Base-by-base conservation (phyloP, 169 alveolate genomes). In the Plasmodium coatneyi region DNA sequence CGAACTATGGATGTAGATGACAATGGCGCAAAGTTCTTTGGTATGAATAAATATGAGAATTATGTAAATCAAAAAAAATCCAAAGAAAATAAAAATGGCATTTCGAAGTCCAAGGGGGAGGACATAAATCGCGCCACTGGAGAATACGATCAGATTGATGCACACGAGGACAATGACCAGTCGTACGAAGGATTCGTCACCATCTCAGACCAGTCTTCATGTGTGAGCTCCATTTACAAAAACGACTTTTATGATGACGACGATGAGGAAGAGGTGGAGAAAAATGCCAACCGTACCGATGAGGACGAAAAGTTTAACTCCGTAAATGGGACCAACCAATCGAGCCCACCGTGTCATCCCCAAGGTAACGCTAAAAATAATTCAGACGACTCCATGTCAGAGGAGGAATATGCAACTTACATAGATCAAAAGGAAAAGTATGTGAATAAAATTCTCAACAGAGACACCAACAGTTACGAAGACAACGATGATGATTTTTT, bases 1-100 rank as follows among this genome's bases (percentile, higher is more conserved):
- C 36, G 49, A 76, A 86, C 76, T 34, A 86, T 76, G 93, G 84
- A 86, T 86, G 84, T 86, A 74, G 93, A 70, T 49, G 84, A 76
- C 41, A 86, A 86, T 34, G 79, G 86, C 66, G 34, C 80, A 78
- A 76, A 54, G 22, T 43, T 71, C 46, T 76, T 52, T 74, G 66
- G 49, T 52, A 86, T 70, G 19, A 86, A 78, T 49, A 86, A 76
- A 28, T 74, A 86, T 86, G 93, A 86, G 66, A 83, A 86, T 41
- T 54, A 52, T 41, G 7, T 78, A 86, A 74, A 78, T 49, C 60
- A 76, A 54, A 43, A 74, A 76, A 86, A 56, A 76, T 28, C 52
- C 71, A 71, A 71, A 34, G 72, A 46, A 74, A 71, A 39, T 66
- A 84, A 71, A 25, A 82, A 43, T 25, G 34, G n/a, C 12, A 49